Conservation (phyloP, 192 early-diverging fungal species). For the Coemansia nantahalensis region DNA sequence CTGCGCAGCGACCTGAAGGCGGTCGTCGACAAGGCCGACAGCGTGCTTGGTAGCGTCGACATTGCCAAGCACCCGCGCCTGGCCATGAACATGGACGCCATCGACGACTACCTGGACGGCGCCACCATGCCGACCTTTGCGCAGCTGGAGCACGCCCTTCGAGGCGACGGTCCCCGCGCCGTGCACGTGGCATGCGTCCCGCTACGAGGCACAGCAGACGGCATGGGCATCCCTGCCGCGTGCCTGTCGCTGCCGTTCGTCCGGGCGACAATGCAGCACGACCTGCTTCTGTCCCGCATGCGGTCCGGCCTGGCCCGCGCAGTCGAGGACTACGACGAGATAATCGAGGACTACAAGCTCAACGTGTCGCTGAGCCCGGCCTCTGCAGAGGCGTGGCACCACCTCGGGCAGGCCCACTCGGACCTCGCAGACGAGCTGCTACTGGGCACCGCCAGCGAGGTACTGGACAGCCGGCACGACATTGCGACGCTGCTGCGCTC, state of each 20-base stretch:
- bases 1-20: slow-evolving; percentile 45
- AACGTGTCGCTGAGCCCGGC: slow-evolving; percentile 32
- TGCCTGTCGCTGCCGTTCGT: slow-evolving; percentile 35
- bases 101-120: slow-evolving; percentile 47
- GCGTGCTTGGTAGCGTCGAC: slow-evolving; percentile 29
- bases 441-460: slow-evolving; percentile 39
- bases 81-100: slow-evolving; percentile 36
- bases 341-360: slow-evolving; percentile 48
- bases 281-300: slow-evolving; percentile 39
- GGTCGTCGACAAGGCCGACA: slow-evolving; percentile 24
- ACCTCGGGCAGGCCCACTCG: slow-evolving; percentile 35
- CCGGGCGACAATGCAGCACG: slow-evolving; percentile 39
- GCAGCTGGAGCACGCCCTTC: slow-evolving; percentile 10
- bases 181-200: slow-evolving; percentile 11
- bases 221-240: slow-evolving; percentile 4
- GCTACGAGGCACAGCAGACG: neutral
- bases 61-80: slow-evolving; percentile 23
- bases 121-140: slow-evolving; percentile 42
- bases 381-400: slow-evolving; percentile 33
- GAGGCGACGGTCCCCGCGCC: neutral
- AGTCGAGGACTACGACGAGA: slow-evolving; percentile 43
- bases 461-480: slow-evolving; percentile 18
- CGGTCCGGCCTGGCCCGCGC: slow-evolving; percentile 35
- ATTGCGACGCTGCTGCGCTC: slow-evolving; percentile 40
- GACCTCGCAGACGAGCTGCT: slow-evolving; percentile 47